These are phyloP conservation scores for Arthrinium puccinioides DNA, from an alignment of 2,329 filamentous ascomycete species.

Conservation along the genomic window DNA sequence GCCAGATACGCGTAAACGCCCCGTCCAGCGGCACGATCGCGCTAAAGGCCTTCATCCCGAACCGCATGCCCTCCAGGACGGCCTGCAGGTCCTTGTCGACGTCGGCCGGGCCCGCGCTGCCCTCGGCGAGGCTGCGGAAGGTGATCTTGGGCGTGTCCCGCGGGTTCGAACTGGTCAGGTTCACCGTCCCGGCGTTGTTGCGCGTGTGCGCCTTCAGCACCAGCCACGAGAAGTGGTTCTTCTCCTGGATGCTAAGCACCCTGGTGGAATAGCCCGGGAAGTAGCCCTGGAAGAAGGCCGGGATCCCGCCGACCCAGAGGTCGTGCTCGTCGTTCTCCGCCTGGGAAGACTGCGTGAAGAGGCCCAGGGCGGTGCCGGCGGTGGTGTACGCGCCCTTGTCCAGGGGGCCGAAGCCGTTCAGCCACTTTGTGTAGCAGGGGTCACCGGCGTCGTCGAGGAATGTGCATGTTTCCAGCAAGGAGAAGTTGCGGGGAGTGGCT, in stretches of 20 bases:
- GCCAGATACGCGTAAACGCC: conserved; percentile 31
- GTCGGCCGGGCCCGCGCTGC: conserved; percentile 21
- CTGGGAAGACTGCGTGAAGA: conserved; percentile 24
- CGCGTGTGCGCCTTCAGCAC: conserved; percentile 52
- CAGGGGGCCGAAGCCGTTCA: conserved; percentile 6
- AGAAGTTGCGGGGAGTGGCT: conserved; percentile 25
- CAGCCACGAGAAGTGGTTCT: conserved; percentile 28
- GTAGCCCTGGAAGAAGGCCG: conserved; percentile 23
- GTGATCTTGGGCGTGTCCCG: conserved; percentile 52
- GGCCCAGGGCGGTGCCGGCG: conserved; percentile 40
- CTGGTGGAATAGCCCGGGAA: conserved; percentile 23
- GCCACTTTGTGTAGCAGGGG: conserved; percentile 26
- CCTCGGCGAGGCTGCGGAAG: conserved; percentile 44
- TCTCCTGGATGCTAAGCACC: conserved; percentile 17
- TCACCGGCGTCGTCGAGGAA: conserved; percentile 21
- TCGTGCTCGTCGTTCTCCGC: conserved; percentile 20
- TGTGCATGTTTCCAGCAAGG: conserved; percentile 19
- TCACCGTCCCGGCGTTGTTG: conserved; percentile 50
- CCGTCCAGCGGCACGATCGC: conserved; percentile 10
- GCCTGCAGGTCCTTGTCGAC: conserved; percentile 31
- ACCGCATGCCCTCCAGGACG: conserved; percentile 37
- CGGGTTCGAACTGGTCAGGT: conserved; percentile 47
- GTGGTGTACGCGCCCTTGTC: conserved; percentile 25
- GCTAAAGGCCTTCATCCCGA: conserved; percentile 28
- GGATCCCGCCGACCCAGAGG: conserved; percentile 22